Base-by-base conservation (phyloP, 1,284 basidiomycete genomes). In the Rhodotorula sp. region DNA sequence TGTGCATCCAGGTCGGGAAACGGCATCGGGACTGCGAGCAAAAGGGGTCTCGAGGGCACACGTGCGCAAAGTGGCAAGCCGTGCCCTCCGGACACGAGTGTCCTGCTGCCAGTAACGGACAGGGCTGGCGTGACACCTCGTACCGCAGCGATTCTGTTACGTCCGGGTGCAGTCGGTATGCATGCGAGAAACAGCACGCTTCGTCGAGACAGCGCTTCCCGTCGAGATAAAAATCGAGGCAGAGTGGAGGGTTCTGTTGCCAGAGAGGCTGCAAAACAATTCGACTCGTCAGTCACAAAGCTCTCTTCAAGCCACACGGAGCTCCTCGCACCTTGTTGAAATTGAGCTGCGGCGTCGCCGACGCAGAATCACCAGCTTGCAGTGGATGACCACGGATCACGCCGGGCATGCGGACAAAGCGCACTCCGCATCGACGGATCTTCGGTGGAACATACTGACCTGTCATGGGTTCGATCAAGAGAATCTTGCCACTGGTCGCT, bases 211-310 rank as follows among this genome's bases (percentile, higher is more conserved):
- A 63, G 29, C 63, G 63, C 1, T n/a, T 18, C 1, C 26, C 15
- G 15, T 64, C 46, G 26, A 63, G 60, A 48, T 72, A 69, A 42
- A 51, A 57, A 45, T 65, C 56, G 46, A 72, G 61, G 58, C 70
- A 72, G n/a, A 72, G 56, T 0, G 64, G 70, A 6, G 67, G 70
- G 17, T 37, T 30, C 29, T 72, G 70, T 20, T 58, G 45, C 33
- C 46, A 60, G 0, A 67, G 65, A 1, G 65, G 65, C 65, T 64
- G 65, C 20, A 14, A 22, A 10, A 4, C 24, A 5, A 29, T 7
- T 22, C 1, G 6, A 45, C 24, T 53, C 29, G 22, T 49, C 24
- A n/a, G 10, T 12, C 15, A 4, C 12, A 14, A 26, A 24, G 4
- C 49, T 51, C 12, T 8, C 37, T 42, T 12, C 10, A 12, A 42